phyloP scores from a whole-genome alignment of 176 grass and related monocot genomes.

The Luzula sylvatica region DNA sequence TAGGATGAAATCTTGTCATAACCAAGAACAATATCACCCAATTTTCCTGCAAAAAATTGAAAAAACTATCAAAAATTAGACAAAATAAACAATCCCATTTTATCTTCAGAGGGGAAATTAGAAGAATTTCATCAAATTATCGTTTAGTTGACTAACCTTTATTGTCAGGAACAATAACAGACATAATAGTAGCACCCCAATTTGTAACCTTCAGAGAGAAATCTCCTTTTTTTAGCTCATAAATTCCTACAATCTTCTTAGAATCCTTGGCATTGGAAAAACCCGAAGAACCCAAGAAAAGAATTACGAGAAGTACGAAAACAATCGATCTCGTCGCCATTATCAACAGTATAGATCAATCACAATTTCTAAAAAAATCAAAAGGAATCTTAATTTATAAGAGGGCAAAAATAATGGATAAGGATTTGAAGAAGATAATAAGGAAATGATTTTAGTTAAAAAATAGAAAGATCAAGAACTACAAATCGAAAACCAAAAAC shows the following conservation, averaged over 20 bases:
- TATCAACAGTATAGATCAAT: neutral
- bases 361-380: too few relatives aligned
- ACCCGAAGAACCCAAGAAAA: slow-evolving; percentile 6
- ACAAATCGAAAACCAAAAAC: neutral
- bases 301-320: neutral
- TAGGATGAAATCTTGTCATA: slow-evolving; percentile 56
- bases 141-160: slow-evolving; percentile 28
- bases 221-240: slow-evolving; percentile 33
- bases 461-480: slow-evolving; percentile 4
- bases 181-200: slow-evolving; percentile 39
- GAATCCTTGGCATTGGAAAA: neutral
- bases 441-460: slow-evolving; percentile 5
- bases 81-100: neutral
- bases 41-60: slow-evolving; percentile 34
- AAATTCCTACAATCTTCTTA: slow-evolving; percentile 31
- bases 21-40: slow-evolving; percentile 73
- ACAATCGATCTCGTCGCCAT: slow-evolving; percentile 14
- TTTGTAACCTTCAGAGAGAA: slow-evolving; percentile 37
- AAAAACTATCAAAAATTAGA: neutral
- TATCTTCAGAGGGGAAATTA: neutral
- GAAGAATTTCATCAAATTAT: neutral
- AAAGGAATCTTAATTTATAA: neutral
- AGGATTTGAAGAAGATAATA: slow-evolving; percentile 10
- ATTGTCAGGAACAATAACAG: slow-evolving; percentile 52
- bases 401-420: slow-evolving; percentile 2